Conservation (phyloP, 805 yeast genomes). For the Saturnispora dispora region DNA sequence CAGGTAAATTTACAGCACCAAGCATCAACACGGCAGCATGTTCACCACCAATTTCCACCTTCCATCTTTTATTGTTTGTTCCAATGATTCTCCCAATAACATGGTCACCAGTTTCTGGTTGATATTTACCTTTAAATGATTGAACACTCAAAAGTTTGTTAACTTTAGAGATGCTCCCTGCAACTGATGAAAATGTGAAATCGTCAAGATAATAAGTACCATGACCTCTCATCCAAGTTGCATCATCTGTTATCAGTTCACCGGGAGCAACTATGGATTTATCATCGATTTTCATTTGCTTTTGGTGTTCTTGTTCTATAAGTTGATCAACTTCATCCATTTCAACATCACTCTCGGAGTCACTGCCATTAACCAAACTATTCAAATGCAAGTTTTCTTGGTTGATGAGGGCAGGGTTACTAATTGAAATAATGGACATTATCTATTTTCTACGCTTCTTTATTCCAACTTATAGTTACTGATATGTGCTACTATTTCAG, state of each 20-base stretch:
- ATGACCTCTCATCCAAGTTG: conserved; percentile 98
- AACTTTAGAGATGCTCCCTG: conserved; percentile 81
- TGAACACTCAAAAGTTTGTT: conserved; percentile 78
- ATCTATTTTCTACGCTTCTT: background rate
- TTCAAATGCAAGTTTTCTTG: conserved; percentile 12
- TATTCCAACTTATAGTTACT: background rate
- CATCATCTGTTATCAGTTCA: conserved; percentile 89
- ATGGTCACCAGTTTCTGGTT: conserved; percentile 96
- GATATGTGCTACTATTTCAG: background rate
- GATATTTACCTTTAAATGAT: conserved; percentile 80
- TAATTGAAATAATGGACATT: conserved; percentile 23
- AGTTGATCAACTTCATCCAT: conserved; percentile 15
- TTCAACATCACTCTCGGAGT: conserved; percentile 21
- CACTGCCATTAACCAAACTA: conserved; percentile 7
- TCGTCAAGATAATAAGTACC: conserved; percentile 80
- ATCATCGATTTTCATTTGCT: conserved; percentile 6
- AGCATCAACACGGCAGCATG: conserved; percentile 88
- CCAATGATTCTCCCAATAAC: conserved; percentile 89
- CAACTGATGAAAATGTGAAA: conserved; percentile 80
- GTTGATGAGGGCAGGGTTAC: conserved; percentile 14
- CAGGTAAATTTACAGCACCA: conserved; percentile 95
- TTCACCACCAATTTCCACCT: conserved; percentile 91
- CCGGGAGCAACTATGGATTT: conserved; percentile 79
- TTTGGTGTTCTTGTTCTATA: conserved; percentile 6
- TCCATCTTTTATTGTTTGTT: conserved; percentile 92